These are phyloP conservation scores for Afroboletus lepidellus DNA, from an alignment of 1,284 basidiomycete genomes.

Conservation along the genomic window DNA sequence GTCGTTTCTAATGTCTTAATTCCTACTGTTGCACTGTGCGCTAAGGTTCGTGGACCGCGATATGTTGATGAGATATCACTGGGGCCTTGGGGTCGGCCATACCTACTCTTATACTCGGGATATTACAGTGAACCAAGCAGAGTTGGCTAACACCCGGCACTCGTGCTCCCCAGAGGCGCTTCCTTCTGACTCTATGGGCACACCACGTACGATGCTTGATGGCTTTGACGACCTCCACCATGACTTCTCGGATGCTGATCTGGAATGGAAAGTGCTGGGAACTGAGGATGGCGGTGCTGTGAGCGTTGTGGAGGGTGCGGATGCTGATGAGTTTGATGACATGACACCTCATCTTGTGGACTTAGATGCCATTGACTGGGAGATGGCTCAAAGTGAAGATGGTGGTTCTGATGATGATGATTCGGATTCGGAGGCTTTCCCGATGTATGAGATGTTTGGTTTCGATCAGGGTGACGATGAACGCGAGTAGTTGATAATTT, in stretches of 20 bases:
- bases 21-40: neutral
- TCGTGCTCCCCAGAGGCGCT: too few relatives aligned
- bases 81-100: neutral
- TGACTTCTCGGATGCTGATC: neutral
- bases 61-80: neutral
- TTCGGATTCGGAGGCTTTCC: neutral
- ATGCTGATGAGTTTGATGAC: neutral
- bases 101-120: too few relatives aligned
- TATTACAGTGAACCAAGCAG: too few relatives aligned
- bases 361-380: too few relatives aligned
- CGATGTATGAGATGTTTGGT: neutral
- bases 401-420: neutral
- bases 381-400: neutral
- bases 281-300: too few relatives aligned
- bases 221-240: neutral
- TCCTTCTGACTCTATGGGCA: too few relatives aligned
- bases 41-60: neutral
- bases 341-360: neutral
- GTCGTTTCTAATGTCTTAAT: neutral
- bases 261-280: neutral
- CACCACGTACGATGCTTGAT: neutral
- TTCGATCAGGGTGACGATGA: neutral
- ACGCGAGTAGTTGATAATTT: too few relatives aligned
- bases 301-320: too few relatives aligned
- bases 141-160: too few relatives aligned